Evolutionary conservation across 2,329 filamentous ascomycete genomes (phyloP), one percentile per base, ranked within the genome.

Genomic region (Botrytis aclada): DNA sequence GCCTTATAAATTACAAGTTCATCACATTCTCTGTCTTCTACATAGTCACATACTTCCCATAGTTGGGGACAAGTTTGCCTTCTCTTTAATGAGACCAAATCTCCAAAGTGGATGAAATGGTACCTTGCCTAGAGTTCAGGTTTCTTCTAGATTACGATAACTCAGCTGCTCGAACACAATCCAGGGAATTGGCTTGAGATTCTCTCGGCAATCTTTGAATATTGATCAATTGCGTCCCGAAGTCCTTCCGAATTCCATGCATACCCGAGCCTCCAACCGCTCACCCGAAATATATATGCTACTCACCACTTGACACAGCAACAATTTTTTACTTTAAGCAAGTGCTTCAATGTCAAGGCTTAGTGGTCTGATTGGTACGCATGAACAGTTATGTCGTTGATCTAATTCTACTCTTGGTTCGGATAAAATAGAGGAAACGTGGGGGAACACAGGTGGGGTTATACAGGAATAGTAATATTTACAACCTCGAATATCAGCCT

Each of bases 401-500:
- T 69, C 45, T 2, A 51, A 63, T 32, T 14, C 20, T 66, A 25
- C 29, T 65, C 37, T 14, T 1, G 29, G 29, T 34, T 25, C 70
- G 70, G 70, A 14, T 72, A 69, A 72, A 72, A 41, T 69, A 14
- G 41, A 14, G 25, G 37, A 47, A 47, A 9, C 39, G 39, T 47
- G 63, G 51, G 70, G 51, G 41, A 16, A 14, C 20, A 20, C 41
- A 63, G 43, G 56, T 63, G 69, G 69, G 69, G 69, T 67, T 56
- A 58, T 65, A 54, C 43, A 62, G 20, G 41, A 54, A 47, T 34
- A 29, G 69, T 29, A 70, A 70, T 45, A 47, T 45, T 29, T 64
- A 70, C 32, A 71, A 25, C 60, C 43, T n/a, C 12, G 37, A 22
- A 65, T 45, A 58, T 72, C 29, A 72, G 70, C 70, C 70, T 72